A percentile compares a stretch with the other conserved stretches of the same genome.
Conservation (phyloP, 306 rosid genomes). For the Corylus americana region DNA sequence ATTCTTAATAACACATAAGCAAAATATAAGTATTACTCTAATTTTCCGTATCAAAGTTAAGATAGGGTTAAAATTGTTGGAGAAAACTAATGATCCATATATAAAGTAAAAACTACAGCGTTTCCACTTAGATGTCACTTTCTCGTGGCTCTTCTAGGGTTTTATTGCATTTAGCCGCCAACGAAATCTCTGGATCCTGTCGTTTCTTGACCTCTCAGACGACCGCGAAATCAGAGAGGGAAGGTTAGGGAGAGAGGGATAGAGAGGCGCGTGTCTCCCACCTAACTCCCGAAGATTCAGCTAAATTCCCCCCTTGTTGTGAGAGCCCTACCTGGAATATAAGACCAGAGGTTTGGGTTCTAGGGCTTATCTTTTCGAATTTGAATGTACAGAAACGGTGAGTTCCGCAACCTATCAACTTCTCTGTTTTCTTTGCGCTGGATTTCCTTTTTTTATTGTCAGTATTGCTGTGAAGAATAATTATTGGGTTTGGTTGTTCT, state of each 20-base stretch:
- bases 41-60: neutral
- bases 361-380: slow-evolving; percentile 18
- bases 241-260: slow-evolving; percentile 5
- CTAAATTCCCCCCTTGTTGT: neutral
- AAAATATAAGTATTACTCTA: no score
- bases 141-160: neutral
- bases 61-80: slow-evolving; percentile 1
- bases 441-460: neutral
- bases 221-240: slow-evolving; percentile 6
- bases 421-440: neutral
- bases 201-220: neutral
- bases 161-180: neutral
- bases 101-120: neutral
- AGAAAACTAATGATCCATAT: no score
- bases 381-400: slow-evolving; percentile 15
- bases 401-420: neutral
- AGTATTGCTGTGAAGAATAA: neutral
- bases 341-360: neutral
- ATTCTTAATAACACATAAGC: no score
- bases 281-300: slow-evolving; percentile 32
- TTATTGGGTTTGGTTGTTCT: neutral
- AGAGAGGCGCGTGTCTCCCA: slow-evolving; percentile 30
- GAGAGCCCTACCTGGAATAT: neutral
- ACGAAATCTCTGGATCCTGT: slow-evolving; percentile 7
- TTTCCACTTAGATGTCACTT: neutral